Evolutionary conservation across 805 yeast species (phyloP), one percentile per base, ranked within the genome.

Genomic region (Nakazawaea populi): DNA sequence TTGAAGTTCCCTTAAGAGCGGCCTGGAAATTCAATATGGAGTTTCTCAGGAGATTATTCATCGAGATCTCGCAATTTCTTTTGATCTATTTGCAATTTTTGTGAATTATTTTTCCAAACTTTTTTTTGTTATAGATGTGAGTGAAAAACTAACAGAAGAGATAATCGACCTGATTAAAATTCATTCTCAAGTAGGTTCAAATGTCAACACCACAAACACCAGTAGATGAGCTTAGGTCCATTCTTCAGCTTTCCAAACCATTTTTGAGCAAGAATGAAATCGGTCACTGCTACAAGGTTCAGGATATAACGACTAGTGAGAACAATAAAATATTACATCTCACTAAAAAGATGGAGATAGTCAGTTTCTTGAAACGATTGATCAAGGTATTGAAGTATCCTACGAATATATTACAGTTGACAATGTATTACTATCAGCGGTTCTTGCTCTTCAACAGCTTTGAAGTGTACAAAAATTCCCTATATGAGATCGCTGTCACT

Each of bases 401-500:
- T 0, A 68, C 85, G 24, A 72, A 83, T 46, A 83, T 88, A 1
- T 67, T 89, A 44, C 85, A 83, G 54, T 76, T 87, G 8, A 75
- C 94, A 3, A 80, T 87, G 79, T 76, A 80, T 54, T 82, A 82
- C 56, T 85, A 83, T 60, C 96, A 89, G 57, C 69, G 89, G 46
- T 85, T 75, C 58, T 83, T 78, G 58, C 69, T 89, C 12, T 82
- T 83, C 64, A 85, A 87, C 60, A 67, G 68, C 54, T 84, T 84
- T 59, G 81, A 77, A 52, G 72, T 75, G 10, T 71, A 69, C 24
- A 72, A 76, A 29, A 57, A 47, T 32, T 45, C 54, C 48, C 80
- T 82, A 42, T 74, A 73, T 55, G 83, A 84, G 42, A 77, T 87
- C n/a, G 87, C 88, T 0, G 66, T 84, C 7, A 76, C 92, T 8